Base-by-base conservation (phyloP, 495 filamentous ascomycete species). In the Xylona heveae region DNA sequence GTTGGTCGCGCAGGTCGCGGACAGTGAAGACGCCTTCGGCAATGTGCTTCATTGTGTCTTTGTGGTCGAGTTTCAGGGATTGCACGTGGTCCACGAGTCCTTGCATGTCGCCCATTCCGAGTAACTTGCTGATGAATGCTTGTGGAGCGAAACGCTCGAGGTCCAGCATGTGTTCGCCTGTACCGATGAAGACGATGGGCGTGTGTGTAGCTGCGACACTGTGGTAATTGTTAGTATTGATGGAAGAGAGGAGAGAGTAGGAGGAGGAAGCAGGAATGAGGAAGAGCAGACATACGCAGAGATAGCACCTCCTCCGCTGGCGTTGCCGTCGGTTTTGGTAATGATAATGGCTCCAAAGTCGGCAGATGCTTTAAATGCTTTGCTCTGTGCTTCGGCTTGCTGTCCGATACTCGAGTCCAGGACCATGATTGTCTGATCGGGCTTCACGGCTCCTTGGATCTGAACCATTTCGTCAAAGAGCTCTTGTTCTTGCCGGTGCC, bases 331-430 rank as follows among this genome's bases (percentile, higher is more conserved):
- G 0, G 88, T 95, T 58, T 97, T 97, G 33, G 88, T 95, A 44
- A 97, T 93, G 37, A 97, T 91, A 48, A 97, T 97, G 37, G 90
- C 88, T 42, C 88, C 88, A 47, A 95, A 97, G 53, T 93, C 82
- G 4, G 88, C 88, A 6, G 83, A 80, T 34, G 91, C 85, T 47
- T 99, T 95, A 68, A 99, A 99, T 0, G 88, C 88, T 36, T 84
- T 72, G 17, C 79, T 82, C 44, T 99, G 88, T 2, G 74, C 76
- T 53, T 99, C 88, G 3, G 88, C 88, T 37, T 81, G 73, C 52
- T 99, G 88, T 41, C 88, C 88, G 43, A 99, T 95, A 25, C 78
- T 84, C 16, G 85, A 74, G 54, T 99, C 88, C 16, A 99, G 67
- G 27, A 95, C 90, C 68, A 99, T 85, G 44, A 99, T 90, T 1